Evolutionary conservation across 1,284 basidiomycete species (phyloP).

Genomic region (Heliocybe sulcata): DNA sequence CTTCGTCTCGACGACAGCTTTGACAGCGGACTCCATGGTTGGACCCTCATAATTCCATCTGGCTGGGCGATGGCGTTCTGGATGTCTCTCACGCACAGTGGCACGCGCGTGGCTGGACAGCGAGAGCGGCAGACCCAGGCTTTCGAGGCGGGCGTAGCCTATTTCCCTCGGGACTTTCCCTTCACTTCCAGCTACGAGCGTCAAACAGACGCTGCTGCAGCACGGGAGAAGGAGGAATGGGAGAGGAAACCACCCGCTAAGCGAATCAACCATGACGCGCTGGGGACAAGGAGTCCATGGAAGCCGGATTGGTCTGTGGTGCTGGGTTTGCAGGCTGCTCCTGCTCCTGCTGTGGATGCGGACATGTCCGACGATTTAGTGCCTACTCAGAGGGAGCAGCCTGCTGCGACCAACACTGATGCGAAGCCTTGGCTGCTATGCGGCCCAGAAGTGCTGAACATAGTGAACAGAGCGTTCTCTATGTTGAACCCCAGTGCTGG

Average conservation of each 20-base stretch:
- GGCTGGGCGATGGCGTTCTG: slow-evolving; percentile 90
- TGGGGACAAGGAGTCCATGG: slow-evolving; percentile 71
- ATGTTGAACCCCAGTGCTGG: slow-evolving; percentile 33
- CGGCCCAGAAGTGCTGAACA: slow-evolving; percentile 36
- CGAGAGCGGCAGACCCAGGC: slow-evolving; percentile 69
- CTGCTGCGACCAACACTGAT: background rate
- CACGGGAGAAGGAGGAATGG: slow-evolving; percentile 59
- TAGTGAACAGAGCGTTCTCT: slow-evolving; percentile 36
- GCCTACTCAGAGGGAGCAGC: background rate
- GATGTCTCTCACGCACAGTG: slow-evolving; percentile 72
- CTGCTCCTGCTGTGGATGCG: slow-evolving; percentile 7
- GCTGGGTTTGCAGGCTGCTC: slow-evolving; percentile 37
- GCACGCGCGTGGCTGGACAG: slow-evolving; percentile 76
- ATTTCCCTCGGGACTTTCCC: slow-evolving; percentile 83
- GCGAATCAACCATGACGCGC: slow-evolving; percentile 59
- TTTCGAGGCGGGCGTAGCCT: slow-evolving; percentile 68
- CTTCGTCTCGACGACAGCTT: slow-evolving; percentile 13
- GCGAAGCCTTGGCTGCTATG: slow-evolving; percentile 56
- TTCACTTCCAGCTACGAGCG: slow-evolving; percentile 42
- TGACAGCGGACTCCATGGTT: slow-evolving; percentile 59
- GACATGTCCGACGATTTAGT: slow-evolving; percentile 14
- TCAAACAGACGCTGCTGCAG: slow-evolving; percentile 39
- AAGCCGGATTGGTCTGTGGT: slow-evolving; percentile 64
- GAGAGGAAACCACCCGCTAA: slow-evolving; percentile 80
- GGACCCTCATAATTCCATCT: slow-evolving; percentile 76